A percentile compares a stretch with the other conserved stretches of the same genome.
These are phyloP conservation scores for Cercospora nicotianae DNA, from an alignment of 2,329 filamentous ascomycete species.

Conservation along the genomic window DNA sequence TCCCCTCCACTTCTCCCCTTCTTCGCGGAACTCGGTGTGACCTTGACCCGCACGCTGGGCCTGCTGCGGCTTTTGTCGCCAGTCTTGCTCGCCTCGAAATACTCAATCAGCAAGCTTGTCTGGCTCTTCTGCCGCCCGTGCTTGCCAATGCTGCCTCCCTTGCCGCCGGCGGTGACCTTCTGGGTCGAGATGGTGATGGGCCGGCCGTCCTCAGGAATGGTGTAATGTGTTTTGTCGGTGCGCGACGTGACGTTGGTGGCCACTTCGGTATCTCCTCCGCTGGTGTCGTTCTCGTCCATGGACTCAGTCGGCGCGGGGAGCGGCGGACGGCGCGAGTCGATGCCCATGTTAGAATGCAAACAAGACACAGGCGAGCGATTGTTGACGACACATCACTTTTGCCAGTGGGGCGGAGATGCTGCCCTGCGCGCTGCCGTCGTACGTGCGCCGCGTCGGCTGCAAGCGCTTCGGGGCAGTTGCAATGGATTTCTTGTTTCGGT, in stretches of 20 bases:
- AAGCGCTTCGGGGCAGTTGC: constrained; percentile 7
- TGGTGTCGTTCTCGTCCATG: constrained; percentile 53
- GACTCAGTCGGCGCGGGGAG: constrained; percentile 77
- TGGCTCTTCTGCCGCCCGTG: constrained; percentile 65
- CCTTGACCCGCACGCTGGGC: constrained; percentile 76
- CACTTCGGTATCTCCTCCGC: constrained; percentile 52
- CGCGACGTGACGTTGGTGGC: constrained; percentile 68
- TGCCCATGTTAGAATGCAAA: constrained; percentile 22
- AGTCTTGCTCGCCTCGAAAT: constrained; percentile 80
- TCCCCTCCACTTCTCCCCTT: constrained; percentile 61
- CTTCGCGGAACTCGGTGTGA: constrained; percentile 71
- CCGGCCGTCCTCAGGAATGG: constrained; percentile 81
- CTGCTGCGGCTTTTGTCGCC: constrained; percentile 63
- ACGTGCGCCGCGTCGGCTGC: constrained; percentile 1
- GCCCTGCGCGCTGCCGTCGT: constrained; percentile 12
- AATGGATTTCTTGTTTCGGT: constrained; percentile 8
- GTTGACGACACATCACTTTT: constrained; percentile 16
- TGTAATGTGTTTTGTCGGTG: constrained; percentile 71
- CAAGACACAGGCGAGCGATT: constrained; percentile 7
- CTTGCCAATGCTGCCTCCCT: constrained; percentile 54
- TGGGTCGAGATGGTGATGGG: constrained; percentile 87
- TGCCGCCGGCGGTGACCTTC: constrained; percentile 50
- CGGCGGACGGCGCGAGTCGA: constrained; percentile 48
- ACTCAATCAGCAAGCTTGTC: constrained; percentile 90
- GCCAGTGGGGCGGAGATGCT: constrained; percentile 10